Evolutionary conservation across 1,139 yeast species (phyloP).

Genomic region (Blastobotrys buckinghamii): DNA sequence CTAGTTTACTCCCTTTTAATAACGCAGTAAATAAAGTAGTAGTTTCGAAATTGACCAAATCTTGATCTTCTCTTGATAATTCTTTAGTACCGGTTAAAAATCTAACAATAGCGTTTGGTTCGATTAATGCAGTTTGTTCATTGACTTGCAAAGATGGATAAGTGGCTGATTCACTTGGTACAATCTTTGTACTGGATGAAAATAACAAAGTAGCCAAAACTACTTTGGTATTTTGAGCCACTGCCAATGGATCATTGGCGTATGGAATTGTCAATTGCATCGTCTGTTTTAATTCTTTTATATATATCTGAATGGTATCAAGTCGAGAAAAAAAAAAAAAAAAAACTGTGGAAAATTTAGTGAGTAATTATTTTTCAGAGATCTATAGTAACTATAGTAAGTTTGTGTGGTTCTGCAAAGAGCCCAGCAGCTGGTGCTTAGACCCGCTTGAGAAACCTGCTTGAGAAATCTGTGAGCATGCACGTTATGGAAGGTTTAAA

Average conservation of each 20-base stretch:
- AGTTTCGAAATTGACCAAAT: slow-evolving; percentile 23
- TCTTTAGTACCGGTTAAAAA: slow-evolving; percentile 29
- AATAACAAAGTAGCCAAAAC: slow-evolving; percentile 20
- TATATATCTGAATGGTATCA: neutral
- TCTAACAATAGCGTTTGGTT: slow-evolving; percentile 74
- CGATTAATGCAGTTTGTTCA: slow-evolving; percentile 40
- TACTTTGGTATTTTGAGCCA: slow-evolving; percentile 22
- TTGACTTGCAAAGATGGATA: slow-evolving; percentile 11
- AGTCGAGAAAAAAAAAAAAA: neutral
- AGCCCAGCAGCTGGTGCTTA: no score
- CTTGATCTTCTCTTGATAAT: slow-evolving; percentile 18
- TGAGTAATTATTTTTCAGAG: neutral
- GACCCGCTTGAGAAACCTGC: no score
- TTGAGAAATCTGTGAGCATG: no score
- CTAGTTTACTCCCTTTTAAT: slow-evolving; percentile 25
- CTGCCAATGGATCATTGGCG: slow-evolving; percentile 20
- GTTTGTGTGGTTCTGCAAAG: no score
- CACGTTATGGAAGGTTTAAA: no score
- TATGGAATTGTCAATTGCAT: slow-evolving; percentile 19
- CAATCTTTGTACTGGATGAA: slow-evolving; percentile 9
- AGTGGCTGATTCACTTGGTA: slow-evolving; percentile 1
- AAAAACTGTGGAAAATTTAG: neutral
- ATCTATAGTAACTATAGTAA: no score
- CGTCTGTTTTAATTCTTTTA: neutral
- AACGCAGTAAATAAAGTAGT: slow-evolving; percentile 26